Percentiles rank a stretch among this genome's conserved stretches.
phyloP scores from a whole-genome alignment of 495 filamentous ascomycete species.

The Aspergillus avenaceus region DNA sequence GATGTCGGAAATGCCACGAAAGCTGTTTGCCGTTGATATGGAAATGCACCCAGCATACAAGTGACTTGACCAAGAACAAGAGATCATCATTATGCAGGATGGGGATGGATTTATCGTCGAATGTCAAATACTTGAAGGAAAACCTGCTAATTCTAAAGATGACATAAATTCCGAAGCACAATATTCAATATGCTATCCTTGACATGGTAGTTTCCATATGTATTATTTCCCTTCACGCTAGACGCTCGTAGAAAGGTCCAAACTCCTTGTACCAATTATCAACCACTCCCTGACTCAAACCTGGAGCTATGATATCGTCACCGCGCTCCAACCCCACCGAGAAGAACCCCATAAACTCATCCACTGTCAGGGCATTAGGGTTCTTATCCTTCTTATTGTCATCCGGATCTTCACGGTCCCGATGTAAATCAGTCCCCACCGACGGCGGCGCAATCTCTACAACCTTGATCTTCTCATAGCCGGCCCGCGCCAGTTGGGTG shows the following conservation, averaged over 20 bases:
- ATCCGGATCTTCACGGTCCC: conserved; percentile 45
- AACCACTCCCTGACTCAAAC: conserved; percentile 25
- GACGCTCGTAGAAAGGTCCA: conserved; percentile 24
- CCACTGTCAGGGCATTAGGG: conserved; percentile 29
- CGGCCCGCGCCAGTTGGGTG: conserved; percentile 29
- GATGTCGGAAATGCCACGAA: no score
- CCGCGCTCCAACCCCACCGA: conserved; percentile 29
- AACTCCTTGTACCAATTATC: conserved; percentile 33
- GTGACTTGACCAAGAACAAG: no score
- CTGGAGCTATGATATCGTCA: conserved; percentile 36
- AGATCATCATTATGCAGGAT: no score
- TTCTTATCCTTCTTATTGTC: conserved; percentile 50
- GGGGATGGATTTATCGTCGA: no score
- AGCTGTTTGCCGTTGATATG: no score
- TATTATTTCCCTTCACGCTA: no score
- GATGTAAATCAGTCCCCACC: conserved; percentile 44
- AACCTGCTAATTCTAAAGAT: no score
- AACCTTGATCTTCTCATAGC: conserved; percentile 31
- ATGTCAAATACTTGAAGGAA: no score
- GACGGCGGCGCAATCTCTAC: conserved; percentile 47
- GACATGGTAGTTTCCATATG: no score
- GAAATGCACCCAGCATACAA: no score
- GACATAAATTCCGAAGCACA: no score
- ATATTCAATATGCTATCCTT: no score
- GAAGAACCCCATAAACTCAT: conserved; percentile 44